A percentile compares a stretch with the other conserved stretches of the same genome.
These are phyloP conservation scores for Ustanciosporium gigantosporum DNA, from an alignment of 1,284 basidiomycete genomes.

Conservation along the genomic window DNA sequence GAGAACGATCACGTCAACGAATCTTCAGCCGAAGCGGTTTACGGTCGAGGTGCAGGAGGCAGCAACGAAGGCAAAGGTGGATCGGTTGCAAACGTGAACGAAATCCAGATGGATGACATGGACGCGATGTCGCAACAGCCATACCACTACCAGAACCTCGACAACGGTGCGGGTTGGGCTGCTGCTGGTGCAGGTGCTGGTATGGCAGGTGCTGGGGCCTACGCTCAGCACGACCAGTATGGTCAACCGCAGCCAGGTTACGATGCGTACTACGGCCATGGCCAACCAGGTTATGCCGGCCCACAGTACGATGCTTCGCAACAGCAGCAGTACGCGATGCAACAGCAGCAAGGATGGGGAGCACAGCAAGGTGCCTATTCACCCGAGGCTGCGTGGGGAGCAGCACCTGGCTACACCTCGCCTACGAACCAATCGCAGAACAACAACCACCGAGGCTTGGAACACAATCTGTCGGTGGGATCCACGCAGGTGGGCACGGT, in stretches of 20 bases:
- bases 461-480: slow-evolving; percentile 21
- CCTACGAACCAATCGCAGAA: slow-evolving; percentile 23
- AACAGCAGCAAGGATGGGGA: slow-evolving; percentile 15
- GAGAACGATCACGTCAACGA: slow-evolving; percentile 51
- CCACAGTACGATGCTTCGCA: slow-evolving; percentile 3
- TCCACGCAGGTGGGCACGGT: slow-evolving; percentile 20
- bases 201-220: slow-evolving; percentile 11
- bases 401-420: slow-evolving; percentile 24
- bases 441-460: slow-evolving; percentile 4
- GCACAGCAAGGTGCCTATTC: slow-evolving; percentile 6
- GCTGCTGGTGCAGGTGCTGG: slow-evolving; percentile 13
- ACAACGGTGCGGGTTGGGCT: slow-evolving; percentile 17
- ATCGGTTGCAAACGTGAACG: slow-evolving; percentile 34
- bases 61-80: slow-evolving; percentile 36
- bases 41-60: slow-evolving; percentile 30
- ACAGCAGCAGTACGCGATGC: slow-evolving; percentile 31
- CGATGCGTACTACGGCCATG: slow-evolving; percentile 34
- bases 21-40: slow-evolving; percentile 32
- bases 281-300: slow-evolving; percentile 11
- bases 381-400: slow-evolving; percentile 24
- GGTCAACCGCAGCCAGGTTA: slow-evolving; percentile 21
- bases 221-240: slow-evolving; percentile 17
- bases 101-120: slow-evolving; percentile 43
- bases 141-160: slow-evolving; percentile 34
- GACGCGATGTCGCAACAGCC: slow-evolving; percentile 32